Percentiles rank a stretch among this genome's conserved stretches.
These are phyloP conservation scores for Coniochaeta sp. DNA, from an alignment of 2,329 filamentous ascomycete species.

Conservation along the genomic window DNA sequence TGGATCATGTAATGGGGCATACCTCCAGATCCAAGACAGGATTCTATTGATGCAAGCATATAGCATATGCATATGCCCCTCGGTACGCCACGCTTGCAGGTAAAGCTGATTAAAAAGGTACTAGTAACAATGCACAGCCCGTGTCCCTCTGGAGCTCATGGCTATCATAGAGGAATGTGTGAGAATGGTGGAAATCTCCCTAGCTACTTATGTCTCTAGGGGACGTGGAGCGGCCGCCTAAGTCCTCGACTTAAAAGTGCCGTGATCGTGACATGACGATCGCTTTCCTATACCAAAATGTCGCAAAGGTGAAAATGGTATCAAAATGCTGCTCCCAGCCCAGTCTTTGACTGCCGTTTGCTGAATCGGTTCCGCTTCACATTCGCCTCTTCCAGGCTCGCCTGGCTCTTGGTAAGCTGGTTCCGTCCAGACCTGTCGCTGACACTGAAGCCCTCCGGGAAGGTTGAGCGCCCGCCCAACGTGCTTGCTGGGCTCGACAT, in stretches of 20 bases:
- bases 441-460: slow-evolving; percentile 40
- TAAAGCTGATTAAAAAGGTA: slow-evolving; percentile 4
- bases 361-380: slow-evolving; percentile 67
- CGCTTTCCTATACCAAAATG: not conserved
- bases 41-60: not conserved
- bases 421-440: slow-evolving; percentile 47
- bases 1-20: not conserved
- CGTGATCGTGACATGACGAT: not conserved
- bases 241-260: not conserved
- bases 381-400: slow-evolving; percentile 41
- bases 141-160: not conserved
- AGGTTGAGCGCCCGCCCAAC: slow-evolving; percentile 50
- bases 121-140: not conserved
- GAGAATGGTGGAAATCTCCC: not conserved
- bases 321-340: slow-evolving; percentile 74
- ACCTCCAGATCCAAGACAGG: not conserved
- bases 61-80: not conserved
- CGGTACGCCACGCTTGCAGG: slow-evolving; percentile 2
- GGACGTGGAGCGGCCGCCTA: not conserved
- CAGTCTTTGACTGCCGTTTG: slow-evolving; percentile 88
- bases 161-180: not conserved
- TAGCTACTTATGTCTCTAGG: not conserved
- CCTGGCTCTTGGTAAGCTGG: slow-evolving; percentile 53
- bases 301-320: not conserved
- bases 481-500: slow-evolving; percentile 73